Percentiles rank a stretch among this genome's conserved stretches.
These are phyloP conservation scores for Cochlearia excelsa DNA, from an alignment of 345 rosid species.

Conservation along the genomic window DNA sequence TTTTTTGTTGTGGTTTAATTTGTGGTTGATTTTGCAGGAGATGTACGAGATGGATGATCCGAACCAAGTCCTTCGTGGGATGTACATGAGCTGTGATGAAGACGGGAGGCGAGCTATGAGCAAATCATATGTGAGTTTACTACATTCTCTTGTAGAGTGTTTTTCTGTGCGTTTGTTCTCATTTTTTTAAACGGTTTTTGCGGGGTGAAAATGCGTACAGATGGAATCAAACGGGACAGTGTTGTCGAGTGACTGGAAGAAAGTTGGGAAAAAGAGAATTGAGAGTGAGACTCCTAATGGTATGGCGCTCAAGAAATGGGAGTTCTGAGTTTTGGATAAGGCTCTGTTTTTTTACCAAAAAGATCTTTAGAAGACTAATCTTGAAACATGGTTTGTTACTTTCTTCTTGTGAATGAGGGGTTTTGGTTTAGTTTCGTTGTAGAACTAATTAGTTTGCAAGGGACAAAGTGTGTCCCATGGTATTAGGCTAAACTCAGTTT, in stretches of 20 bases:
- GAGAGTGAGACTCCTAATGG: conserved; percentile 77
- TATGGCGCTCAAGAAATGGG: conserved; percentile 82
- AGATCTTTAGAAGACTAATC: too few relatives aligned
- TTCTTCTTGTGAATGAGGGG: too few relatives aligned
- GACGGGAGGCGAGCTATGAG: conserved; percentile 90
- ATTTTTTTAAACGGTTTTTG: too few relatives aligned
- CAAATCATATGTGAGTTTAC: conserved; percentile 81
- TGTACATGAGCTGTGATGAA: conserved; percentile 30
- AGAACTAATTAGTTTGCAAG: too few relatives aligned
- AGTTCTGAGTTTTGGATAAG: conserved; percentile 30
- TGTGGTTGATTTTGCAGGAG: conserved; percentile 52
- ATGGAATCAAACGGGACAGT: conserved; percentile 48
- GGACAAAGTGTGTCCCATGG: too few relatives aligned
- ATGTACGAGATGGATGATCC: conserved; percentile 90
- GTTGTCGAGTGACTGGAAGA: conserved; percentile 79
- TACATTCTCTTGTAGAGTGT: too few relatives aligned
- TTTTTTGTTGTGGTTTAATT: not conserved
- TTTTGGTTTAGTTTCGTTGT: too few relatives aligned
- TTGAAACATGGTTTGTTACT: too few relatives aligned
- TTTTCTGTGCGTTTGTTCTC: too few relatives aligned
- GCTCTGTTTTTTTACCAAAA: too few relatives aligned
- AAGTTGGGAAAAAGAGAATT: conserved; percentile 68
- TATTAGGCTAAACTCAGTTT: too few relatives aligned
- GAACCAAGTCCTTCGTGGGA: conserved; percentile 69
- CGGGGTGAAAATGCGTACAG: too few relatives aligned